phyloP scores from a whole-genome alignment of 176 grass and related monocot species.

The Carex kokanica region DNA sequence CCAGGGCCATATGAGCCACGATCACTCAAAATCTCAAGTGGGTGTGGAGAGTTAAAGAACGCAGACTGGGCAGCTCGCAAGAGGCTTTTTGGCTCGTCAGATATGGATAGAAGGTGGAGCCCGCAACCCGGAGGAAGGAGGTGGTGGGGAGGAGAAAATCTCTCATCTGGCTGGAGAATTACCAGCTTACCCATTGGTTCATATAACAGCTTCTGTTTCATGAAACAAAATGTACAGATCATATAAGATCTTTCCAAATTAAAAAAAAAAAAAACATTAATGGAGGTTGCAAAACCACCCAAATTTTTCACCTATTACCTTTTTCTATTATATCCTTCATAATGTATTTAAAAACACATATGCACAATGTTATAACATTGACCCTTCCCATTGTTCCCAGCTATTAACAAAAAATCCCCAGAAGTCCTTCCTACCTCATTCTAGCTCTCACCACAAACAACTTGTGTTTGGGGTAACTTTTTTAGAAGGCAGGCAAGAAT shows the following conservation, averaged over 20 bases:
- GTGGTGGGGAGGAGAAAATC: slow-evolving; percentile 68
- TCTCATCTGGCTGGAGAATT: slow-evolving; percentile 86
- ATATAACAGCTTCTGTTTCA: slow-evolving; percentile 74
- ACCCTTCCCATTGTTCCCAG: not conserved
- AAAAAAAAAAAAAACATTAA: not conserved
- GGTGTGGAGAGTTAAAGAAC: slow-evolving; percentile 90
- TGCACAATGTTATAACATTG: not conserved
- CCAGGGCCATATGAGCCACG: slow-evolving; percentile 59
- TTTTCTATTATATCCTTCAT: not conserved
- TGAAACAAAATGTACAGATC: not conserved
- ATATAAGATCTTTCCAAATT: not conserved
- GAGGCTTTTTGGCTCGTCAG: slow-evolving; percentile 29
- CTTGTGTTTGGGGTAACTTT: not conserved
- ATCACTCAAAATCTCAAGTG: slow-evolving; percentile 81
- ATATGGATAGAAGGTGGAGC: slow-evolving; percentile 46
- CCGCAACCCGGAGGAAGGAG: slow-evolving; percentile 75
- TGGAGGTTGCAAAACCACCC: not conserved
- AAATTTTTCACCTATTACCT: not conserved
- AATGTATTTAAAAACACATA: not conserved
- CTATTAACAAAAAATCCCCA: not conserved
- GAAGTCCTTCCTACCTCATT: not conserved
- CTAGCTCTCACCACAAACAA: not conserved
- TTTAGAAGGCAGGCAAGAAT: not conserved
- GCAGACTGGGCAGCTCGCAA: slow-evolving; percentile 54
- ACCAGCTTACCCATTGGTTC: slow-evolving; percentile 84